Evolutionary conservation across 176 grass and related monocot species (phyloP), one percentile per base, ranked within the genome.

Genomic region (Rhipidocladum racemiflorum): DNA sequence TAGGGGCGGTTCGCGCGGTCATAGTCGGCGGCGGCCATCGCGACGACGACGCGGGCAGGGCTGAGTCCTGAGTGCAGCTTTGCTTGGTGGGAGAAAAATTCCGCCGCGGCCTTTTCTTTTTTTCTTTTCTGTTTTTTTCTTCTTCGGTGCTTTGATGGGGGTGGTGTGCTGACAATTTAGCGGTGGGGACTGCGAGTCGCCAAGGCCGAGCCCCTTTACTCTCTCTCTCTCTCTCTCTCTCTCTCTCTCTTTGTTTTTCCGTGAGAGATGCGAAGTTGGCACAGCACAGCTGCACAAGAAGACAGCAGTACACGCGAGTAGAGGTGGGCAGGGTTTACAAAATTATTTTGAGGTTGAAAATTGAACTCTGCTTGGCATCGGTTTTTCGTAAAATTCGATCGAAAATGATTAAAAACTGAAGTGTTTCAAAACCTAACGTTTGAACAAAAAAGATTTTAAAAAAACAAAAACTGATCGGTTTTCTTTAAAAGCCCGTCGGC

Each of bases 11-110:
- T 77, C n/a, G 67, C 76, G 72, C 83, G 90, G 81, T 90, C 84
- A 81, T 84, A 84, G 76, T 91, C 91, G 84, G 77, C 84, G 70
- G 84, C 87, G 74, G 88, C 88, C 91, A 96, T 92, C 83, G 89
- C 78, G 28, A 72, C 53, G 36, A 50, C 69, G 74, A 45, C 53
- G 51, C 60, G 61, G 83, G 18, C 53, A 11, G 69, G 76, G 1
- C 56, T 0, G 82, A 65, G 63, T 25, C 0, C 56, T 0, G 82
- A 65, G 63, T 25, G 64, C 39, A 79, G 77, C 36, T 49, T 21
- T 21, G 76, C 75, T 54, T 23, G 0, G 43, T 12, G 67, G 34
- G 21, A 32, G 28, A 62, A 50, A 68, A 82, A 89, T 82, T 79
- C 34, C 76, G 53, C 75, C 44, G 83, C 28, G n/a, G 53, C 29